phyloP scores from a whole-genome alignment of 805 yeast species.

The Kurtzmaniella cleridarum region DNA sequence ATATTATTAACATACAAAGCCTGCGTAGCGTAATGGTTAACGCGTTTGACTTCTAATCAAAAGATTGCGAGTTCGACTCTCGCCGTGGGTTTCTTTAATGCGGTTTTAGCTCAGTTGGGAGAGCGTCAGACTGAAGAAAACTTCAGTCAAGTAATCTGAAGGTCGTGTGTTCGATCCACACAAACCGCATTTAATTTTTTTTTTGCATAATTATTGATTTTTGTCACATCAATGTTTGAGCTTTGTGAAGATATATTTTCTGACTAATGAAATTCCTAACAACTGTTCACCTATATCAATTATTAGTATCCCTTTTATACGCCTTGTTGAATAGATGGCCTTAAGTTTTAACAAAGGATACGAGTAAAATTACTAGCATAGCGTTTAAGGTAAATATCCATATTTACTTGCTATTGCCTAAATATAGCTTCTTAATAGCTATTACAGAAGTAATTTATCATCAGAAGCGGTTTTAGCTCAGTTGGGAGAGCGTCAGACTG shows the following conservation, averaged over 20 bases:
- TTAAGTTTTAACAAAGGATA: too few relatives aligned
- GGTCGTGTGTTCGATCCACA: constrained; percentile 90
- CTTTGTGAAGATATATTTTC: too few relatives aligned
- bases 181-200: constrained; percentile 51
- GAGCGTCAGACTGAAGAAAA: constrained; percentile 7
- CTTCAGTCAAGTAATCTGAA: constrained; percentile 46
- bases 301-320: too few relatives aligned
- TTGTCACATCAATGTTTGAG: too few relatives aligned
- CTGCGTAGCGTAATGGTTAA: constrained; percentile 63
- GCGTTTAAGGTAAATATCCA: too few relatives aligned
- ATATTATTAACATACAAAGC: constrained; percentile 14
- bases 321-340: too few relatives aligned
- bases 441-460: too few relatives aligned
- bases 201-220: constrained; percentile 2
- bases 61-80: constrained; percentile 63
- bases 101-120: constrained; percentile 29
- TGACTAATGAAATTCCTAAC: too few relatives aligned
- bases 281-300: too few relatives aligned
- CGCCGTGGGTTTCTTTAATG: constrained; percentile 32
- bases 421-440: too few relatives aligned
- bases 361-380: too few relatives aligned
- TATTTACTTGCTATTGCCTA: too few relatives aligned
- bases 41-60: constrained; percentile 66
- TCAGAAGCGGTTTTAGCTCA: constrained; percentile 27
- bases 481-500: constrained; percentile 18